Evolutionary conservation across 176 grass and related monocot genomes (phyloP).

Genomic region (Otatea glauca): DNA sequence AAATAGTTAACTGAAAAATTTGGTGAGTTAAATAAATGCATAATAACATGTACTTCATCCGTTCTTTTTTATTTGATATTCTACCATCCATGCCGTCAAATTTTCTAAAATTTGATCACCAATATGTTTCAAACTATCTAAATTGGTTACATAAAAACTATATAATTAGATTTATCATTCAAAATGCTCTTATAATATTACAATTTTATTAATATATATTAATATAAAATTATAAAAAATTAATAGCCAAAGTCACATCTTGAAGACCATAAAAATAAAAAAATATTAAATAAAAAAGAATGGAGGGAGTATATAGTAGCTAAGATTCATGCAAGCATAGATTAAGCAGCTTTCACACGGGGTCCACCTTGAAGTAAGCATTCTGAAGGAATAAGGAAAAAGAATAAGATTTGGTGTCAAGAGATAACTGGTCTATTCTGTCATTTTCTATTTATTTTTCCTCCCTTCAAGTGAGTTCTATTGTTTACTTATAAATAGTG

Average conservation of each 20-base stretch:
- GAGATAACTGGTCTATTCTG: constrained; percentile 22
- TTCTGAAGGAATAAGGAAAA: background rate
- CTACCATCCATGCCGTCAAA: no score
- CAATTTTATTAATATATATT: no score
- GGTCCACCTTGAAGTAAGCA: constrained; percentile 15
- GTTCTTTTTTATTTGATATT: no score
- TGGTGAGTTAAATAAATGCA: constrained; percentile 20
- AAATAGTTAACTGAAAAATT: constrained; percentile 18
- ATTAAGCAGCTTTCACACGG: constrained; percentile 1
- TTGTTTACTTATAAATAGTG: background rate
- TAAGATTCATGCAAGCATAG: constrained; percentile 23
- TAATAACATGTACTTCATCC: background rate
- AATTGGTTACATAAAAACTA: no score
- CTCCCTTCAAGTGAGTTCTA: background rate
- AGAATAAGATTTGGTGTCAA: constrained; percentile 16
- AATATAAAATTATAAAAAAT: no score
- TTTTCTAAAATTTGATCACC: no score
- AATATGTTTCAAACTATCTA: no score
- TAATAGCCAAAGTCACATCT: no score
- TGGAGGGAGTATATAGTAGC: background rate
- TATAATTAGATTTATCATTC: no score
- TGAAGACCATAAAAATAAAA: no score
- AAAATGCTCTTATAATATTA: no score
- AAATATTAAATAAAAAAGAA: no score
- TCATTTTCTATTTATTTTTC: background rate